Base-by-base conservation (phyloP, 768 basidiomycete genomes). In the Serendipita vermifera region DNA sequence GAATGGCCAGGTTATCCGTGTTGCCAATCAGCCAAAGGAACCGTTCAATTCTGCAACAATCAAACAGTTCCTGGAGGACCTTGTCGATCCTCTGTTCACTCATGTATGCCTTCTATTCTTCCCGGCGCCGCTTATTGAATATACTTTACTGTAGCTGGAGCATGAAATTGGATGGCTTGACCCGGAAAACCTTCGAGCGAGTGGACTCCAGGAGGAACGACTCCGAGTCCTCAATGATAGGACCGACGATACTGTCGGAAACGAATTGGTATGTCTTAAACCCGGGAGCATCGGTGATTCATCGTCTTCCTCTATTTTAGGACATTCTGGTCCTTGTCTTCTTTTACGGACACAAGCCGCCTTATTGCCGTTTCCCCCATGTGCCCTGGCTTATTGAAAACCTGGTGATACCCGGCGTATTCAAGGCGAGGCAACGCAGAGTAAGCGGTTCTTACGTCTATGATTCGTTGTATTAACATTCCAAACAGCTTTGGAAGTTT, bases 131-230 rank as follows among this genome's bases (percentile, higher is more conserved):
- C n/a, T n/a, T n/a, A n/a, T n/a, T n/a, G n/a, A n/a, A n/a, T n/a
- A n/a, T n/a, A n/a, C n/a, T n/a, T n/a, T n/a, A n/a, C n/a, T 31
- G 7, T 26, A 51, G 46, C 46, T 51, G 24, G 20, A 51, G 29
- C 46, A 51, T 26, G 46, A 51, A n/a, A 51, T 51, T 26, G 46
- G 27, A 15, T 51, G 46, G 46, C 46, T 51, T 20, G 22, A 51
- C 29, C 46, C 46, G 15, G 46, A 51, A 31, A 51, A 7, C 9
- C 46, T 51, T 51, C 46, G 46, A 7, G 46, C 20, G 7, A 22
- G 46, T 26, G 46, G 46, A 7, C 20, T 51, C 7, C 17, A 22
- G n/a, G 5, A n/a, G 5, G 20, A 20, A 13, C 17, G 27, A 7
- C 7, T 51, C 17, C n/a, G 15, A 20, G 22, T n/a, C 9, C 26